Evolutionary conservation across 352 stramenopile species (phyloP).

Genomic region (Phytophthora boehmeriae): DNA sequence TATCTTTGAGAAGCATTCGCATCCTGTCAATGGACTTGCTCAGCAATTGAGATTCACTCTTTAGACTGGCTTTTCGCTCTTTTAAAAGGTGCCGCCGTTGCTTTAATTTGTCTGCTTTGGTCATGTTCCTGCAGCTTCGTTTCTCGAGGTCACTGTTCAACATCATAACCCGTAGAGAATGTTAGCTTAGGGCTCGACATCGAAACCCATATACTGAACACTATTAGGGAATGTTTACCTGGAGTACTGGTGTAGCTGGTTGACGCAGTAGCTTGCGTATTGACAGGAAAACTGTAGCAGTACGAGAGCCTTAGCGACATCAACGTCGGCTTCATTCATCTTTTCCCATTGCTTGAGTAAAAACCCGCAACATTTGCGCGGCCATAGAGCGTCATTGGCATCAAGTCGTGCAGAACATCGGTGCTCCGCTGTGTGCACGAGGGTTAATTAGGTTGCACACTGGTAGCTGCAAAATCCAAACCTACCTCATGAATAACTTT

Average conservation of each 20-base stretch:
- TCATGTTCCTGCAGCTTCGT: conserved; percentile 6
- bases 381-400: conserved; percentile 45
- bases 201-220: background rate
- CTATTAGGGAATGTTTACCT: conserved; percentile 29
- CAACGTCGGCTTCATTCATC: background rate
- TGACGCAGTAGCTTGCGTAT: conserved; percentile 55
- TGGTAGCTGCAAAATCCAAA: background rate
- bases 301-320: conserved; percentile 31
- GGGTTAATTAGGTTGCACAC: too few relatives aligned
- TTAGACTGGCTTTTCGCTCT: conserved; percentile 30
- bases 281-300: conserved; percentile 72
- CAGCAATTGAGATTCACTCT: conserved; percentile 40
- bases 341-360: background rate
- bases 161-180: background rate
- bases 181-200: background rate
- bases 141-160: conserved; percentile 20
- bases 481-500: conserved; percentile 48
- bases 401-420: conserved; percentile 41
- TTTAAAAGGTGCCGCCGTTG: conserved; percentile 18
- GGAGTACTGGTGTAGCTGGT: conserved; percentile 35
- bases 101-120: conserved; percentile 16
- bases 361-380: background rate
- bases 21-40: conserved; percentile 45
- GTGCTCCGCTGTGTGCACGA: conserved; percentile 27
- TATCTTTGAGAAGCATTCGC: conserved; percentile 43